These are phyloP conservation scores for Podaxis rugospora DNA, from an alignment of 768 basidiomycete species.

Conservation along the genomic window DNA sequence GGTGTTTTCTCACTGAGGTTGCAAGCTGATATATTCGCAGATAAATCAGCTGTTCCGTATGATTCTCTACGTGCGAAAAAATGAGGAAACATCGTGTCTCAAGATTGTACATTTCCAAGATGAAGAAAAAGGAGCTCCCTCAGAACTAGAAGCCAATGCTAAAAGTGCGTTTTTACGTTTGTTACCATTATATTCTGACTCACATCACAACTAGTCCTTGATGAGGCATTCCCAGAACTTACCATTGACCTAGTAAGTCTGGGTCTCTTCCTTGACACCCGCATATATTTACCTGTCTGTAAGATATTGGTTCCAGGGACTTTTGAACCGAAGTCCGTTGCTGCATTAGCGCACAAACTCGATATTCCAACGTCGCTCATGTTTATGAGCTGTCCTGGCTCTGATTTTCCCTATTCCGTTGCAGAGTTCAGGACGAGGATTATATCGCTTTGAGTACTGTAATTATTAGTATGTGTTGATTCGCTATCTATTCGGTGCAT, in stretches of 20 bases:
- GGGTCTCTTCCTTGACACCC: neutral
- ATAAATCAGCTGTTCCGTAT: constrained; percentile 63
- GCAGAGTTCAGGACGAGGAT: constrained; percentile 52
- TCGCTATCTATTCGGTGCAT: neutral
- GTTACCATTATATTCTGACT: neutral
- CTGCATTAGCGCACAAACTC: constrained; percentile 44
- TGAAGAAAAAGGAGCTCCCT: constrained; percentile 48
- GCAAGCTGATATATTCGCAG: constrained; percentile 26
- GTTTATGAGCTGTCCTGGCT: constrained; percentile 61
- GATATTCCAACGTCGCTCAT: constrained; percentile 50
- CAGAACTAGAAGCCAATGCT: constrained; percentile 69
- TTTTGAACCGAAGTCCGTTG: constrained; percentile 43
- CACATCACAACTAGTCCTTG: constrained; percentile 34
- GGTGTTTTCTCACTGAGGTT: neutral
- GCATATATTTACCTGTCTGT: neutral
- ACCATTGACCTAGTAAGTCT: constrained; percentile 53
- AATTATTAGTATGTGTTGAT: neutral
- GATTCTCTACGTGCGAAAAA: constrained; percentile 60
- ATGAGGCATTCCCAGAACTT: constrained; percentile 62
- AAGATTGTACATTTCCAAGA: constrained; percentile 68
- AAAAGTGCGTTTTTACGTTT: constrained; percentile 39
- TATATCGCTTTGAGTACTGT: constrained; percentile 22
- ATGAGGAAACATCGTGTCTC: constrained; percentile 66
- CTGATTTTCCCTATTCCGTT: constrained; percentile 33
- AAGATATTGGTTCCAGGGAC: constrained; percentile 42